Conservation (phyloP, 148 eudicot species). For the Drosera capensis region DNA sequence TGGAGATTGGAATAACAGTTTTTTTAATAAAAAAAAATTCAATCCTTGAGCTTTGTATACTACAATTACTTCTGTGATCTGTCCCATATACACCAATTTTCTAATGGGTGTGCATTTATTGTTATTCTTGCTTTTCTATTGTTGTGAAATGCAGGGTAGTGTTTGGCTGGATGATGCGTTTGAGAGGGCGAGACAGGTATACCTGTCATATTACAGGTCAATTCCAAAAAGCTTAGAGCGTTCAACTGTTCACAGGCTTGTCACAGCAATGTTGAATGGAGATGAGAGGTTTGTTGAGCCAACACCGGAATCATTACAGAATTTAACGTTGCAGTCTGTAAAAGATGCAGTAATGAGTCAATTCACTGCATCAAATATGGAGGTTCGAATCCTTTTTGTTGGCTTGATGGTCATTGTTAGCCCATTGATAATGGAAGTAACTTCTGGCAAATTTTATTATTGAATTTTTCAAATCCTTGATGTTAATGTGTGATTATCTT, state of each 20-base stretch:
- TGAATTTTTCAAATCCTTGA: not conserved
- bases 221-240: conserved; percentile 99
- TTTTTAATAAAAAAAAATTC: no score
- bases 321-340: conserved; percentile 54
- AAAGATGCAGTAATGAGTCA: conserved; percentile 92
- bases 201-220: conserved; percentile 88
- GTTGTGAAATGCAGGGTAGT: conserved; percentile 65
- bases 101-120: not conserved
- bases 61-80: no score
- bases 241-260: conserved; percentile 90
- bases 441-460: not conserved
- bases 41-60: no score
- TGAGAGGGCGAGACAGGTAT: conserved; percentile 89
- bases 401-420: no score
- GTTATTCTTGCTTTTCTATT: conserved; percentile 4
- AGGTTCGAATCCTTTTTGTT: conserved; percentile 37
- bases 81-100: no score
- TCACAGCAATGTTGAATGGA: conserved; percentile 89
- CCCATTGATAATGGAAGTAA: not conserved
- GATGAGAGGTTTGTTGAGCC: conserved; percentile 98
- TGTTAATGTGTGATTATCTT: not conserved
- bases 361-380: conserved; percentile 81
- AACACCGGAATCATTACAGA: conserved; percentile 77
- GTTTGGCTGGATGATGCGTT: conserved; percentile 99
- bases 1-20: no score